Evolutionary conservation across 2,329 filamentous ascomycete genomes (phyloP).

Genomic region (Proliferodiscus dingleyae): DNA sequence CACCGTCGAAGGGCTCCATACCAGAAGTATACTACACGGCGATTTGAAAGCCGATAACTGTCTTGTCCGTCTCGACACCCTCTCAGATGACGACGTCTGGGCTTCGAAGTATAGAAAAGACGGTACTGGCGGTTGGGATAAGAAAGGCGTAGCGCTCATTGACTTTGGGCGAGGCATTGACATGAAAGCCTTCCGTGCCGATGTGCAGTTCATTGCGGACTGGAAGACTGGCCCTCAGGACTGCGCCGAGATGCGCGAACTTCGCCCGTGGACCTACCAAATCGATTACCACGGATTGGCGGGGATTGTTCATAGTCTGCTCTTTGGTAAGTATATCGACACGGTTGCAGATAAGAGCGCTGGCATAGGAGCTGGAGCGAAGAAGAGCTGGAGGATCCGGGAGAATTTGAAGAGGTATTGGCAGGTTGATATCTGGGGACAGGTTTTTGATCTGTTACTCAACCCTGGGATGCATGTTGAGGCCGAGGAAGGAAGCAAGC

Average conservation of each 20-base stretch:
- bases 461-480: conserved; percentile 70
- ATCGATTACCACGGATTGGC: conserved; percentile 94
- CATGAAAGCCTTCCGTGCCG: conserved; percentile 73
- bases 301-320: conserved; percentile 77
- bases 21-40: conserved; percentile 76
- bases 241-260: conserved; percentile 92
- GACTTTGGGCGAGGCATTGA: conserved; percentile 95
- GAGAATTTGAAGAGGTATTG: conserved; percentile 91
- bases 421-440: conserved; percentile 87
- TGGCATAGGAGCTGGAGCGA: conserved; percentile 48
- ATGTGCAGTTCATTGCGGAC: conserved; percentile 87
- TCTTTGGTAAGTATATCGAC: conserved; percentile 95
- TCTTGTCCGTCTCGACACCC: conserved; percentile 71
- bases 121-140: conserved; percentile 72
- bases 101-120: conserved; percentile 63
- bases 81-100: conserved; percentile 43
- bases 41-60: conserved; percentile 97
- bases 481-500: conserved; percentile 56
- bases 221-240: conserved; percentile 87
- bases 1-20: conserved; percentile 81
- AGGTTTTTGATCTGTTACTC: conserved; percentile 77
- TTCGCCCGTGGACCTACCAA: conserved; percentile 94
- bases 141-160: conserved; percentile 79
- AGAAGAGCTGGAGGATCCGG: conserved; percentile 70
- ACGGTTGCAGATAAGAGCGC: conserved; percentile 54